A percentile compares a stretch with the other conserved stretches of the same genome.
Conservation (phyloP, 2,329 filamentous ascomycete genomes). For the Trichoderma hamatum region DNA sequence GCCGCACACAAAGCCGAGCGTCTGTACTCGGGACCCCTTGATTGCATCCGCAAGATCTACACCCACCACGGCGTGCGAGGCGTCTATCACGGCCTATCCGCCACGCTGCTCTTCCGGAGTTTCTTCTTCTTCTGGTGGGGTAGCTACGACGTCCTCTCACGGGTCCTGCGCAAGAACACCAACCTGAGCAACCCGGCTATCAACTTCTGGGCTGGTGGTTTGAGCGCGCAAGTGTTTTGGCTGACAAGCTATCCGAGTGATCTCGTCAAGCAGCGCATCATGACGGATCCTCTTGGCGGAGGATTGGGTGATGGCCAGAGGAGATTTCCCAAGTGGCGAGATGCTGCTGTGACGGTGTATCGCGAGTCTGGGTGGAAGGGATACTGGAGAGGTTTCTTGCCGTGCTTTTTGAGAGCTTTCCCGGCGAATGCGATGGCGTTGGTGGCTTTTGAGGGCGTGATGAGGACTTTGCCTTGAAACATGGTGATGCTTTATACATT, state of each 20-base stretch:
- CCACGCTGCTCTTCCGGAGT: slow-evolving; percentile 84
- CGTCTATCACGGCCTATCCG: slow-evolving; percentile 81
- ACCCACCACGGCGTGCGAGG: slow-evolving; percentile 74
- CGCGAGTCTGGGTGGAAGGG: slow-evolving; percentile 74
- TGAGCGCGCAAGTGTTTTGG: slow-evolving; percentile 96
- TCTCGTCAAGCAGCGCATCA: slow-evolving; percentile 93
- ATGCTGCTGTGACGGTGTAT: slow-evolving; percentile 78
- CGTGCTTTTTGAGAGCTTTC: slow-evolving; percentile 91
- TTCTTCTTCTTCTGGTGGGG: slow-evolving; percentile 99
- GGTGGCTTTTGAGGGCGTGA: slow-evolving; percentile 89
- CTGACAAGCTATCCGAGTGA: slow-evolving; percentile 88
- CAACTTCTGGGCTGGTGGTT: slow-evolving; percentile 96
- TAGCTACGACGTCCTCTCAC: slow-evolving; percentile 85
- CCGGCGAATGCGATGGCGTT: slow-evolving; percentile 94
- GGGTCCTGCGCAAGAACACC: slow-evolving; percentile 67
- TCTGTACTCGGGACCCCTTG: slow-evolving; percentile 83
- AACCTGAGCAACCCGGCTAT: slow-evolving; percentile 73
- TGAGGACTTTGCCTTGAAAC: slow-evolving; percentile 64
- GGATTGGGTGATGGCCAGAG: slow-evolving; percentile 66
- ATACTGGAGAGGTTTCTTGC: slow-evolving; percentile 91
- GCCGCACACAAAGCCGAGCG: slow-evolving; percentile 75
- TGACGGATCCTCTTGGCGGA: slow-evolving; percentile 88
- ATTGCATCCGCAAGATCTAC: slow-evolving; percentile 75
- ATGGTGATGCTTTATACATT: not conserved
- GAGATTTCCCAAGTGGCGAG: slow-evolving; percentile 74